Evolutionary conservation across 805 yeast species (phyloP).

Genomic region (Tetrapisispora taiwanensis): DNA sequence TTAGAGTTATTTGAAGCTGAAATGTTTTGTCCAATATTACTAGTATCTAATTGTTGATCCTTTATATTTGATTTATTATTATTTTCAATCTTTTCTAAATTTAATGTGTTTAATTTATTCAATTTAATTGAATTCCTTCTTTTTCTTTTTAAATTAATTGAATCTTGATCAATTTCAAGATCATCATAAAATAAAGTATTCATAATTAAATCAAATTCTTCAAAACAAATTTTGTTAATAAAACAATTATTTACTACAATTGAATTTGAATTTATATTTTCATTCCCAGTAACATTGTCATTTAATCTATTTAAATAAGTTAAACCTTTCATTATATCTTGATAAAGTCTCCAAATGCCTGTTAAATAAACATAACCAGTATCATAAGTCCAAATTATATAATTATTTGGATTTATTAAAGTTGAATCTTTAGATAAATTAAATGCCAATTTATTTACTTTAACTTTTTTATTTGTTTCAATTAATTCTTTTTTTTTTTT

Average conservation of each 20-base stretch:
- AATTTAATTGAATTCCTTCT: not conserved
- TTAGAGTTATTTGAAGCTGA: not conserved
- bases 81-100: not conserved
- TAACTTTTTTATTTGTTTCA: slow-evolving; percentile 24
- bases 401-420: slow-evolving; percentile 37
- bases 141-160: not conserved
- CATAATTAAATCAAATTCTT: slow-evolving; percentile 3
- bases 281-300: not conserved
- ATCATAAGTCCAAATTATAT: slow-evolving; percentile 78
- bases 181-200: slow-evolving; percentile 3
- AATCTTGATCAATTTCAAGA: not conserved
- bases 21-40: not conserved
- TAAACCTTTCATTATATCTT: slow-evolving; percentile 28
- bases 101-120: not conserved
- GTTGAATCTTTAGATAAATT: slow-evolving; percentile 7
- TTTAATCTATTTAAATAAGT: slow-evolving; percentile 3
- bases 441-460: slow-evolving; percentile 11
- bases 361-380: slow-evolving; percentile 83
- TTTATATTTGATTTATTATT: no score
- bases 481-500: no score
- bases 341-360: slow-evolving; percentile 65
- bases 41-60: not conserved
- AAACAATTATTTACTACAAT: not conserved
- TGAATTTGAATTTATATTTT: not conserved
- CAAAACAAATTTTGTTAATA: not conserved